Base-by-base conservation (phyloP, 352 stramenopile genomes). In the Phytopythium chamaehyphon region DNA sequence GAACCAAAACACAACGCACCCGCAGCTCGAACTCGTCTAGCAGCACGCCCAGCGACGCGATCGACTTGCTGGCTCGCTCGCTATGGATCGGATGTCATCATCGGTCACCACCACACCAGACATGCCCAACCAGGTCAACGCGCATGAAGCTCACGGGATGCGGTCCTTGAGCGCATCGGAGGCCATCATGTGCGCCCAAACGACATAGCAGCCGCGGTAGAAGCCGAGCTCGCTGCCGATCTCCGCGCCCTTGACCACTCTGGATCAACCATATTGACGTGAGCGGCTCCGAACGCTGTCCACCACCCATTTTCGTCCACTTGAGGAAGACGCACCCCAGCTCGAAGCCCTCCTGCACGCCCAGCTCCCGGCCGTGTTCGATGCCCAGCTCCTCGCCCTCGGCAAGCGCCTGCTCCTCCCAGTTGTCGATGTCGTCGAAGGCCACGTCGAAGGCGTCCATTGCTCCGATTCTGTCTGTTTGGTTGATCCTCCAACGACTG, bases 161-260 rank as follows among this genome's bases (percentile, higher is more conserved):
- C 71, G 74, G 16, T 51, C 46, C 43, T 62, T 57, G 19, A 67
- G 53, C 2, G 58, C 23, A 14, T 82, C 64, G 6, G 35, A 61
- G 22, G 81, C 52, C 40, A 86, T 50, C 69, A 90, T 87, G 31
- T 73, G 47, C 38, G 57, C 64, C 83, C 80, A 93, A 38, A 88
- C 70, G 10, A 73, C 47, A 57, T 80, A 86, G 61, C 83, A 93
- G 22, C 83, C 83, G 36, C 83, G 73, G 54, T 93, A 93, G 56
- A 93, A 93, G 0, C 83, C 83, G 40, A 91, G 48, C 54, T 93
- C 83, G n/a, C 73, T 81, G 26, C 83, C 83, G 33, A 93, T 86
- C 65, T 93, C 83, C 2, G 73, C 79, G 35, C 83, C 83, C 62
- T 93, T 93, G 52, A 85, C 69, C 24, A 83, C 52, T 10, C 82